Evolutionary conservation across 1,284 basidiomycete species (phyloP).

Genomic region (Pisolithus thermaeus): DNA sequence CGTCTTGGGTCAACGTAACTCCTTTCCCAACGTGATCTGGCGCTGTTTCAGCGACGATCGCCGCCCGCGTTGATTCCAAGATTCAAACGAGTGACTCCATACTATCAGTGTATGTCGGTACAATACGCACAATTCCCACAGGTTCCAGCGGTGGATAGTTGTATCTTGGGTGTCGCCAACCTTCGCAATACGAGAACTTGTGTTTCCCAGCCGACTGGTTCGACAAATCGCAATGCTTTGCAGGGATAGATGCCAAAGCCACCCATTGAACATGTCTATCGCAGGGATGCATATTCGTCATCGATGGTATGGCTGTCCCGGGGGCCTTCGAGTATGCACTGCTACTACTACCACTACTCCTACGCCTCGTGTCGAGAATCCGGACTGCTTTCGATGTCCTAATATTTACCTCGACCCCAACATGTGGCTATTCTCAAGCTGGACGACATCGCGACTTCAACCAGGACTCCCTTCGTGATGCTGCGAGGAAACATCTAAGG

Average conservation of each 20-base stretch:
- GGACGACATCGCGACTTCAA: constrained; percentile 22
- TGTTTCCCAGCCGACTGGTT: constrained; percentile 40
- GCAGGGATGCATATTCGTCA: constrained; percentile 41
- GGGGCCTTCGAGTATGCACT: constrained; percentile 29
- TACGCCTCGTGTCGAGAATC: constrained; percentile 28
- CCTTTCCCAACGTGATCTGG: constrained; percentile 31
- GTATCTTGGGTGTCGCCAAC: constrained; percentile 33
- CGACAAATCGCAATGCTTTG: constrained; percentile 50
- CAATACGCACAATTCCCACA: constrained; percentile 26
- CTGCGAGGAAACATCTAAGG: constrained; percentile 30
- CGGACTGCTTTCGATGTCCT: constrained; percentile 42
- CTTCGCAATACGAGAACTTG: constrained; percentile 42
- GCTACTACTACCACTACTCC: constrained; percentile 30
- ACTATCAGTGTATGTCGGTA: constrained; percentile 28
- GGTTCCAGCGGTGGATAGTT: constrained; percentile 37
- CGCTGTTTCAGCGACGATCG: constrained; percentile 22
- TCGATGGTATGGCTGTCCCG: constrained; percentile 35
- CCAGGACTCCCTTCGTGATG: constrained; percentile 27
- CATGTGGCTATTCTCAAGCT: constrained; percentile 36
- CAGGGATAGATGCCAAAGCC: constrained; percentile 24
- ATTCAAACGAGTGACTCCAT: constrained; percentile 42
- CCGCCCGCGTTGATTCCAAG: constrained; percentile 33
- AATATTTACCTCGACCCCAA: constrained; percentile 40
- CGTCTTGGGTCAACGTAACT: no score
- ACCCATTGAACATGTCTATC: constrained; percentile 24